phyloP scores from a whole-genome alignment of 2,329 filamentous ascomycete genomes.

The Hymenoscyphus albidus region DNA sequence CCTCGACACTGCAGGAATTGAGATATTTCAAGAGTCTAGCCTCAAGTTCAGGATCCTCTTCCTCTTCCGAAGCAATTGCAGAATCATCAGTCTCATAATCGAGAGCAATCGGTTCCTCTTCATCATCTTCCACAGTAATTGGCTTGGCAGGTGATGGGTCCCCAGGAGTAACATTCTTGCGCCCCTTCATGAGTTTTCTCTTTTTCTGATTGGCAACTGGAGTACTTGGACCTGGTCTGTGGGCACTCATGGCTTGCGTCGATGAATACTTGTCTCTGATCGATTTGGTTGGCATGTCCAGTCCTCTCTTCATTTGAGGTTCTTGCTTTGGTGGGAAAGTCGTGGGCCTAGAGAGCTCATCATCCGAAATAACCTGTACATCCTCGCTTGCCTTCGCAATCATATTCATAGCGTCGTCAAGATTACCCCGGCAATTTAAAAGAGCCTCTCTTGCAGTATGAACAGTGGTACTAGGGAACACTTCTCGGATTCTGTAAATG shows the following conservation, averaged over 20 bases:
- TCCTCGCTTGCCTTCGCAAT: conserved; percentile 39
- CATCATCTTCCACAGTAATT: conserved; percentile 18
- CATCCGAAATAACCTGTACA: conserved; percentile 34
- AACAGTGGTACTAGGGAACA: conserved; percentile 46
- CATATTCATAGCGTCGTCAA: conserved; percentile 49
- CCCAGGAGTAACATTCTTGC: conserved; percentile 29
- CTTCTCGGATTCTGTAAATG: conserved; percentile 47
- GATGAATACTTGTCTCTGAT: conserved; percentile 58
- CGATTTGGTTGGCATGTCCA: conserved; percentile 50
- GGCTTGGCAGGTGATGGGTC: conserved; percentile 25
- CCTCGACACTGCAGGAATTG: conserved; percentile 71
- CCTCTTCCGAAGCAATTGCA: conserved; percentile 30
- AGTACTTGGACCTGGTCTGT: conserved; percentile 23
- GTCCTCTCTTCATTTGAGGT: conserved; percentile 49
- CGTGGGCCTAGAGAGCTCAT: conserved; percentile 29
- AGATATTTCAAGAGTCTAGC: conserved; percentile 70
- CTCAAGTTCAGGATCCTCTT: conserved; percentile 45
- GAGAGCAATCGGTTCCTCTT: conserved; percentile 10
- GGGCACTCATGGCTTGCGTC: conserved; percentile 38
- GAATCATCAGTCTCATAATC: conserved; percentile 33
- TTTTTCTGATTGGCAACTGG: conserved; percentile 30
- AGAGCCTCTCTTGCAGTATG: conserved; percentile 48
- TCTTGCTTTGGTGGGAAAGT: conserved; percentile 35
- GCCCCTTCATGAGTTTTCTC: conserved; percentile 34
- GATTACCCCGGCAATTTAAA: conserved; percentile 46